Percentiles rank a stretch among this genome's conserved stretches.
phyloP scores from a whole-genome alignment of 176 grass and related monocot species.

The Carex cristatella region DNA sequence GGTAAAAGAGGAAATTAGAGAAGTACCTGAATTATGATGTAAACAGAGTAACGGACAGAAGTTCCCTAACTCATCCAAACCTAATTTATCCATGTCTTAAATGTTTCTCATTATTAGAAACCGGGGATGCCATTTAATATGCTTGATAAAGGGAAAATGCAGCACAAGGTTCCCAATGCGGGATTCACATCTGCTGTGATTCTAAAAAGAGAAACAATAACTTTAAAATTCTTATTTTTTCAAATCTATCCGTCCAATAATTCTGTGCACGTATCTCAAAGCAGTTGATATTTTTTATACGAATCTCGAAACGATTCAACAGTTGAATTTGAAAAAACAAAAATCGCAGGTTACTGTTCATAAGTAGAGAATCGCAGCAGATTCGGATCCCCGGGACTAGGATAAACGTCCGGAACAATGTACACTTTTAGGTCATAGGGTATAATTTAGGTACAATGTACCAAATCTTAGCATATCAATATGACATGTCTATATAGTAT shows the following conservation, averaged over 20 bases:
- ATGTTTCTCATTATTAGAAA: neutral
- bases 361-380: no score
- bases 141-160: neutral
- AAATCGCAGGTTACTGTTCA: no score
- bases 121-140: neutral
- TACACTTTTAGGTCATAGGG: neutral
- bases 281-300: no score
- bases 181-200: neutral
- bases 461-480: neutral
- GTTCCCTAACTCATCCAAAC: neutral
- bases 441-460: neutral
- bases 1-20: neutral
- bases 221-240: no score
- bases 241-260: no score
- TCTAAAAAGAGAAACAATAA: no score
- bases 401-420: neutral
- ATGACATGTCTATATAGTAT: neutral
- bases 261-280: no score
- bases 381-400: neutral
- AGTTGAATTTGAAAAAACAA: no score
- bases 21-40: neutral
- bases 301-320: no score
- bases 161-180: neutral
- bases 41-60: neutral
- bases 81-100: neutral